Percentiles rank a stretch among this genome's conserved stretches.
phyloP scores from a whole-genome alignment of 1,139 yeast species.

The Suhomyces bribrorum region DNA sequence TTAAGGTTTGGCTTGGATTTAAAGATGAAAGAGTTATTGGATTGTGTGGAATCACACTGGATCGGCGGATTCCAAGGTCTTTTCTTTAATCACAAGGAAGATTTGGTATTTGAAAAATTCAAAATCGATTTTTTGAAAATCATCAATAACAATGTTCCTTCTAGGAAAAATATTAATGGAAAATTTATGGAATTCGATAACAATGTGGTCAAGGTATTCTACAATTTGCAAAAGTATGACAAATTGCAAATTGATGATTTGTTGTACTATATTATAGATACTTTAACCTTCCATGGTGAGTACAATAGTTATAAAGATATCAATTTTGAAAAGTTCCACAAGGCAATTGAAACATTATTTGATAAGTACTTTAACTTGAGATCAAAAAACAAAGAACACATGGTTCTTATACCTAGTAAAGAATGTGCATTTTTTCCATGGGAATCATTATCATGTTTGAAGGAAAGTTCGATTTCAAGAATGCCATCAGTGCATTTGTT shows the following conservation, averaged over 20 bases:
- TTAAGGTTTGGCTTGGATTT: constrained; percentile 63
- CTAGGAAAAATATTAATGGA: constrained; percentile 24
- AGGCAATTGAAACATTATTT: constrained; percentile 24
- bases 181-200: constrained; percentile 46
- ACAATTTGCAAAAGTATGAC: constrained; percentile 42
- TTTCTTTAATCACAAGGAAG: constrained; percentile 40
- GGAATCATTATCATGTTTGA: constrained; percentile 72
- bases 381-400: constrained; percentile 42
- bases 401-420: constrained; percentile 68
- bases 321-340: constrained; percentile 54
- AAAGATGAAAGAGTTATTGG: constrained; percentile 54
- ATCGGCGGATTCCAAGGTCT: constrained; percentile 77
- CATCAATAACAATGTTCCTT: constrained; percentile 36
- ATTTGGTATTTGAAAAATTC: constrained; percentile 35
- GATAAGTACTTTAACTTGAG: constrained; percentile 40
- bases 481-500: constrained; percentile 66
- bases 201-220: constrained; percentile 51
- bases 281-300: constrained; percentile 63
- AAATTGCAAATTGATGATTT: constrained; percentile 58
- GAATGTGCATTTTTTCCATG: constrained; percentile 75
- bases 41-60: constrained; percentile 66
- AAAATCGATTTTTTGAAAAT: constrained; percentile 35
- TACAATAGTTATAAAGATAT: constrained; percentile 64
- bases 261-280: constrained; percentile 60
- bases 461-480: constrained; percentile 62